Evolutionary conservation across 2,329 filamentous ascomycete species (phyloP).

Genomic region (Tolypocladium tundrense): DNA sequence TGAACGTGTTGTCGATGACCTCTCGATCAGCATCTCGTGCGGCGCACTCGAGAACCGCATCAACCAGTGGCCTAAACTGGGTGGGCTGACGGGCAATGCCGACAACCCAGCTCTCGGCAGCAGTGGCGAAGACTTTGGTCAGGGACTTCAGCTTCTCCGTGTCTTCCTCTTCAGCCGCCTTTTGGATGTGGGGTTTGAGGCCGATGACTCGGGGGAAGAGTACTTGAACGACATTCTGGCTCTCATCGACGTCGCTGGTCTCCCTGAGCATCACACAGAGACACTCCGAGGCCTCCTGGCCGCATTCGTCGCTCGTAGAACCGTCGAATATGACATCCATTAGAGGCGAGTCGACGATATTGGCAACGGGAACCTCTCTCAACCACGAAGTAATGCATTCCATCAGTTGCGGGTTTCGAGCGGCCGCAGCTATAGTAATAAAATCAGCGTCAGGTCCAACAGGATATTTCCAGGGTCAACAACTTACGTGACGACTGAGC

Average conservation of each 20-base stretch:
- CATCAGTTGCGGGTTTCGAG: conserved; percentile 80
- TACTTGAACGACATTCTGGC: conserved; percentile 66
- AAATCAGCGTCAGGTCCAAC: not conserved
- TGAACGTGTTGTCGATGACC: conserved; percentile 86
- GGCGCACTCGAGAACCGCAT: conserved; percentile 86
- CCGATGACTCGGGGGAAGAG: conserved; percentile 74
- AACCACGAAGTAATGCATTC: conserved; percentile 97
- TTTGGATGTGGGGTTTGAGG: conserved; percentile 65
- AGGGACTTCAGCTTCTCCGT: conserved; percentile 76
- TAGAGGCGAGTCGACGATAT: conserved; percentile 77
- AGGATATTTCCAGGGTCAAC: not conserved
- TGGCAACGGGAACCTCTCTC: conserved; percentile 75
- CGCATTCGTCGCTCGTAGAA: conserved; percentile 63
- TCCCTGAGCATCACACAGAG: conserved; percentile 86
- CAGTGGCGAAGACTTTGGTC: conserved; percentile 84
- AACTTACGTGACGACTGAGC: conserved; percentile 77
- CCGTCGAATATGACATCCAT: conserved; percentile 73
- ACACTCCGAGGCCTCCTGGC: conserved; percentile 84
- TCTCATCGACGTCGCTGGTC: conserved; percentile 89
- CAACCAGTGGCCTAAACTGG: conserved; percentile 77
- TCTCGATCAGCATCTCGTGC: conserved; percentile 80
- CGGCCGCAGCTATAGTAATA: conserved; percentile 50
- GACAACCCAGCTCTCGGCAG: conserved; percentile 89
- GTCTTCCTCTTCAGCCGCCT: conserved; percentile 72
- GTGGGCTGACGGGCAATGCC: conserved; percentile 75